These are phyloP conservation scores for Phytophthora fragariae DNA, from an alignment of 352 stramenopile species.

Conservation along the genomic window DNA sequence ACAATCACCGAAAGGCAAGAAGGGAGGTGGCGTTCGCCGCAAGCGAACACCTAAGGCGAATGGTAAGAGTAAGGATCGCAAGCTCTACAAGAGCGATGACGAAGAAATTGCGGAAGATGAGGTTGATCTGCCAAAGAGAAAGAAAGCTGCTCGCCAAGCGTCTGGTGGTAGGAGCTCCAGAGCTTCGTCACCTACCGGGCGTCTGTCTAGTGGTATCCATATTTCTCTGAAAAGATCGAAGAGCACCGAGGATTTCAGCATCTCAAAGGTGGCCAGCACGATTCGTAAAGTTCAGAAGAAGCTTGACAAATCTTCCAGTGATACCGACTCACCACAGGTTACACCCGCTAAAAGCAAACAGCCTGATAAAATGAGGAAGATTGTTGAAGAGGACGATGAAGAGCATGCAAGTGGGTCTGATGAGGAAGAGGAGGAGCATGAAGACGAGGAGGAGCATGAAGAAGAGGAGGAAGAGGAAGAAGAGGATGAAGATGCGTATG, in stretches of 20 bases:
- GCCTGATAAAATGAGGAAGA: conserved; percentile 3
- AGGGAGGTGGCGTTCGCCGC: conserved; percentile 37
- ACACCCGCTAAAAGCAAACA: conserved; percentile 27
- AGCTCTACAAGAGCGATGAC: conserved; percentile 58
- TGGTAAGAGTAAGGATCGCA: conserved; percentile 43
- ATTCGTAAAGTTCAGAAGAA: conserved; percentile 55
- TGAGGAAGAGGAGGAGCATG: conserved; percentile 27
- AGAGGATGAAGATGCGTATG: conserved; percentile 50
- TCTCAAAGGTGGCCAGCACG: conserved; percentile 53
- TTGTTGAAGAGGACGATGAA: conserved; percentile 45
- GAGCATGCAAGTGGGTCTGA: conserved; percentile 55
- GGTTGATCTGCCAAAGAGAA: conserved; percentile 40
- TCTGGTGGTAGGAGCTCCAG: conserved; percentile 36
- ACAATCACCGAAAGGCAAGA: conserved; percentile 47
- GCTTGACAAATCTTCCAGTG: conserved; percentile 33
- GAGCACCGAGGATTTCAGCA: conserved; percentile 35
- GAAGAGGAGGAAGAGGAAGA: conserved; percentile 60
- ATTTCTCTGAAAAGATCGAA: conserved; percentile 46
- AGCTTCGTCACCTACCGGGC: conserved; percentile 34
- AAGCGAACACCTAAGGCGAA: conserved; percentile 51
- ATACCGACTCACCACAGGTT: conserved; percentile 18
- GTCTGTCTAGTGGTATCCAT: conserved; percentile 44
- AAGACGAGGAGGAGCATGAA: conserved; percentile 28
- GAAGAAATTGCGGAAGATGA: conserved; percentile 60
- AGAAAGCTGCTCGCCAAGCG: conserved; percentile 46